Evolutionary conservation across 2,329 filamentous ascomycete species (phyloP), one percentile per base, ranked within the genome.

Genomic region (Paecilomyces formosus): DNA sequence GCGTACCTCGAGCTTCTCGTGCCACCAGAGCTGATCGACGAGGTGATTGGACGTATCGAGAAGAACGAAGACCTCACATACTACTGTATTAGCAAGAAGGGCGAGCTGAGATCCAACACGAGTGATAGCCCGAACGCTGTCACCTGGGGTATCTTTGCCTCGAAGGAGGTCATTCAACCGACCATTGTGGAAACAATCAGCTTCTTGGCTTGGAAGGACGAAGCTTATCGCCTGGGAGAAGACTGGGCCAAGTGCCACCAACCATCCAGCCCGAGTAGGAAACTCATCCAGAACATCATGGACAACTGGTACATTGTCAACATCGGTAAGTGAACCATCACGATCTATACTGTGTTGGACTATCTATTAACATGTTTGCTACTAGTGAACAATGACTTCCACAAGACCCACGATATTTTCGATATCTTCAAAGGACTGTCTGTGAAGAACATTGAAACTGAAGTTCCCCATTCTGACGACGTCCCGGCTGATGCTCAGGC

Each of bases 121-220:
- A 86, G 87, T 8, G 85, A 86, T 22, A 90, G 91, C 5, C 94
- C 94, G 39, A 99, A 99, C 68, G 94, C 94, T n/a, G 90, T 99
- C 55, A 99, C 94, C 1, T 99, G 94, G 94, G 94, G 94, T 75
- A 95, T 99, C 33, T 99, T 97, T 79, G 93, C 94, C 0, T 94
- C 94, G 59, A 96, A 97, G 74, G 94, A 99, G 76, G 97, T 99
- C 70, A 92, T 99, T n/a, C 94, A 99, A 75, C 94, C 94, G 13
- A 99, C 94, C n/a, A 97, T 99, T 68, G 94, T 99, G 56, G 94
- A 99, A 78, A 95, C 90, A 18, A 88, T 99, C 72, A 96, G 90
- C 73, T 99, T 99, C 83, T 80, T 99, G 57, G 94, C 94, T 2
- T 99, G 94, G 94, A 96, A 96, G 77, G 94, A 99, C 66, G 94